Conservation (phyloP, 1,139 yeast species). For the Zygosaccharomyces pseudobailii region DNA sequence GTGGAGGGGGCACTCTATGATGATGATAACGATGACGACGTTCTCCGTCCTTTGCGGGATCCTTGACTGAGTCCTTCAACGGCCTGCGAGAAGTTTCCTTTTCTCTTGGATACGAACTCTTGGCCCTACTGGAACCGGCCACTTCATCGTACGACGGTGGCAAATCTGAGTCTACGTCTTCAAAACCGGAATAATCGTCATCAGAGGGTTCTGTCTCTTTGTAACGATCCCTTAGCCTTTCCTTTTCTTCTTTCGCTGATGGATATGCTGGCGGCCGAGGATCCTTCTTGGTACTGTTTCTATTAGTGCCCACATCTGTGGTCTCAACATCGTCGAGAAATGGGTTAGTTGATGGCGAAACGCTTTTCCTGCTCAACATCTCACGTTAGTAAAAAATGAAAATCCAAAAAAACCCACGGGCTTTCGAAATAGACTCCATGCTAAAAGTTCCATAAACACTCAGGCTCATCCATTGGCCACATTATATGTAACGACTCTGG, state of each 20-base stretch:
- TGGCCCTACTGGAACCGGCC: slow-evolving; percentile 39
- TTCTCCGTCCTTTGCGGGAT: not conserved
- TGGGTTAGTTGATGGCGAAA: slow-evolving; percentile 29
- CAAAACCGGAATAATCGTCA: slow-evolving; percentile 4
- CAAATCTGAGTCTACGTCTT: slow-evolving; percentile 14
- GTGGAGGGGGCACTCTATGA: not conserved
- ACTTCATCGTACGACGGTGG: slow-evolving; percentile 71
- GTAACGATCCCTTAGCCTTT: slow-evolving; percentile 30
- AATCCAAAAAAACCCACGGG: not conserved
- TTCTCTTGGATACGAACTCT: slow-evolving; percentile 21
- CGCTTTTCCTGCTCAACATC: slow-evolving; percentile 24
- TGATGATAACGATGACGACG: slow-evolving; percentile 9
- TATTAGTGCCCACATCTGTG: slow-evolving; percentile 3
- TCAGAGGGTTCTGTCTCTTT: slow-evolving; percentile 15
- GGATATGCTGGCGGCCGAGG: slow-evolving; percentile 17
- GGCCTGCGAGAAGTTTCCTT: slow-evolving; percentile 11
- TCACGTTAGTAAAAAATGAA: slow-evolving; percentile 19
- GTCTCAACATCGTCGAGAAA: slow-evolving; percentile 26
- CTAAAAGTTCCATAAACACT: not conserved
- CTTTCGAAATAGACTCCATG: not conserved
- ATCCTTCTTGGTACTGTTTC: not conserved
- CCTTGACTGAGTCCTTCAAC: not conserved
- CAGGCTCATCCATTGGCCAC: not conserved
- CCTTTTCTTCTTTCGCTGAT: slow-evolving; percentile 35
- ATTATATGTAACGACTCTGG: not conserved